Base-by-base conservation (phyloP, 768 basidiomycete genomes). In the Boletus subcaerulescens region DNA sequence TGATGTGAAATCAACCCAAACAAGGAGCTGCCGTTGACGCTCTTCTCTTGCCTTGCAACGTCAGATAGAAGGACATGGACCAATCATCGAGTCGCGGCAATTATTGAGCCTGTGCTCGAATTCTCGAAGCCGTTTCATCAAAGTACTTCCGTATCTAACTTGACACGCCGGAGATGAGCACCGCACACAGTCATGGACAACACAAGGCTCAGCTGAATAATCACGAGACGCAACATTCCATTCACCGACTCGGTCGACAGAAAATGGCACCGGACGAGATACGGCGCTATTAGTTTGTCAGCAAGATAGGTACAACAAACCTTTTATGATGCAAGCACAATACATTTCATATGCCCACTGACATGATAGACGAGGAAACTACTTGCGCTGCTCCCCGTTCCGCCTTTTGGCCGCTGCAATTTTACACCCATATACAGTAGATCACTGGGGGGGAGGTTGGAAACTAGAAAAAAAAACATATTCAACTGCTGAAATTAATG, bases 391-490 rank as follows among this genome's bases (percentile, higher is more conserved):
- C 66, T 59, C 66, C 56, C 58, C 54, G 47, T 50, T 58, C 65
- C 60, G 52, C 61, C 48, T 48, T 60, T 58, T 44, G 50, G 48
- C 41, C 52, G 47, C 55, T 47, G 55, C 24, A 49, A 51, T 32
- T 58, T 51, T 47, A 59, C 44, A 59, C 50, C 38, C 40, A 26
- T 20, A 42, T 24, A 56, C 42, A 45, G 36, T 20, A 38, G 22
- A 38, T 68, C 62, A 76, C 65, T 79, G 76, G 33, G 77, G 77
- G 11, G 78, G 78, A 39, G 78, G 77, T 60, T 78, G 80, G 69
- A 79, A 80, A 31, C 79, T 80, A 31, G 18, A 52, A 47, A 48
- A 47, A 48, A 44, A 3, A 3, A 47, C n/a, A n/a, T 26, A 29
- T 43, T 48, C 4, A 53, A 64, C 46, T 13, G 52, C 33, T 48